Conservation (phyloP, 140 eudicot species). For the Stevia rebaudiana region DNA sequence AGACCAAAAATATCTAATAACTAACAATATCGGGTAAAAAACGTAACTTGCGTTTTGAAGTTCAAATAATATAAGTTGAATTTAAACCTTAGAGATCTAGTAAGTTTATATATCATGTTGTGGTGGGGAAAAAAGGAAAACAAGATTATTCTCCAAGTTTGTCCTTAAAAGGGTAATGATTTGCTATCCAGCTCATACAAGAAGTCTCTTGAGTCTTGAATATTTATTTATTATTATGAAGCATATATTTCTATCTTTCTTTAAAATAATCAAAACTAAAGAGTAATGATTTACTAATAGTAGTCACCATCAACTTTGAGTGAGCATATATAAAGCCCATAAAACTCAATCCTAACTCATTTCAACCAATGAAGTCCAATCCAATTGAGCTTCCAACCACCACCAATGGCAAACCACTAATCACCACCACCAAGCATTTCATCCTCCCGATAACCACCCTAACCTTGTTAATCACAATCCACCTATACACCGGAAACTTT, state of each 20-base stretch:
- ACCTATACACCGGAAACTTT: slow-evolving; percentile 37
- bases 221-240: neutral
- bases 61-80: too few species aligned
- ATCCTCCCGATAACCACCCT: slow-evolving; percentile 35
- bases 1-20: too few species aligned
- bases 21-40: too few species aligned
- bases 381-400: slow-evolving; percentile 36
- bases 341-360: slow-evolving; percentile 21
- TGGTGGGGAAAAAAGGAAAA: slow-evolving; percentile 32
- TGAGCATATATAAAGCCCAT: slow-evolving; percentile 20
- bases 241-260: neutral
- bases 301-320: slow-evolving; percentile 41
- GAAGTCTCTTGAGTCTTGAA: slow-evolving; percentile 5
- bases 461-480: slow-evolving; percentile 40
- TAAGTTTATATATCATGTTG: neutral
- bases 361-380: slow-evolving; percentile 44
- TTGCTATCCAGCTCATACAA: slow-evolving; percentile 37
- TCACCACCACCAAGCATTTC: slow-evolving; percentile 33
- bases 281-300: slow-evolving; percentile 23
- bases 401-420: slow-evolving; percentile 21
- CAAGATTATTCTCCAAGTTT: slow-evolving; percentile 33
- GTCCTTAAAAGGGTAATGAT: slow-evolving; percentile 29
- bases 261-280: neutral
- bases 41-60: too few species aligned
- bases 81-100: too few species aligned